A percentile compares a stretch with the other conserved stretches of the same genome.
Conservation (phyloP, 2,329 filamentous ascomycete genomes). For the Arachnomyces sp. region DNA sequence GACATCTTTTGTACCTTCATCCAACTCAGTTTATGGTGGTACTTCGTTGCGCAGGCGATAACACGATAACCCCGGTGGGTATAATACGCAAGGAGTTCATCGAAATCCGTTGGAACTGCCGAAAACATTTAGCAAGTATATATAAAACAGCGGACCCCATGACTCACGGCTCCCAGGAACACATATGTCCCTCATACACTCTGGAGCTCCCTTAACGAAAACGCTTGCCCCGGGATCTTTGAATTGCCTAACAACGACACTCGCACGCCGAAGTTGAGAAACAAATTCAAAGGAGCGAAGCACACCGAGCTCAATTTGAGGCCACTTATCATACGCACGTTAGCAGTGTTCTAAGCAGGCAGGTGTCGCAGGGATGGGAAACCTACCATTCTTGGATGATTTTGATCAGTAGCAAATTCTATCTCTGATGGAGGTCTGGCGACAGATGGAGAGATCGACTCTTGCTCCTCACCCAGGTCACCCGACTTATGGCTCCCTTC, state of each 20-base stretch:
- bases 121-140: conserved; percentile 19
- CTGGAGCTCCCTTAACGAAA: conserved; percentile 93
- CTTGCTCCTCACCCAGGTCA: conserved; percentile 63
- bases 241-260: conserved; percentile 84
- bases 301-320: conserved; percentile 76
- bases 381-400: conserved; percentile 13
- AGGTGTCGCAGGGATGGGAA: conserved; percentile 2
- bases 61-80: conserved; percentile 95
- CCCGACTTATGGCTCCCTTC: conserved; percentile 66
- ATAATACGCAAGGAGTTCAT: conserved; percentile 80
- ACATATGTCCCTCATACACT: conserved; percentile 94
- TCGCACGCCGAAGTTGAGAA: conserved; percentile 82
- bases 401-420: conserved; percentile 46
- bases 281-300: conserved; percentile 91
- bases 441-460: conserved; percentile 67
- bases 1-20: conserved; percentile 92
- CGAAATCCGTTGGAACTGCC: conserved; percentile 74
- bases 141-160: not conserved
- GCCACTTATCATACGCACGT: not conserved
- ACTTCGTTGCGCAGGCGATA: conserved; percentile 87
- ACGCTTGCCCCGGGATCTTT: conserved; percentile 75
- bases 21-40: conserved; percentile 82
- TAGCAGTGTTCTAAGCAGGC: not conserved
- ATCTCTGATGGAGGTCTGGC: conserved; percentile 64
- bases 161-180: conserved; percentile 64